phyloP scores from a whole-genome alignment of 2,329 filamentous ascomycete genomes.

The Apiospora arundinis region DNA sequence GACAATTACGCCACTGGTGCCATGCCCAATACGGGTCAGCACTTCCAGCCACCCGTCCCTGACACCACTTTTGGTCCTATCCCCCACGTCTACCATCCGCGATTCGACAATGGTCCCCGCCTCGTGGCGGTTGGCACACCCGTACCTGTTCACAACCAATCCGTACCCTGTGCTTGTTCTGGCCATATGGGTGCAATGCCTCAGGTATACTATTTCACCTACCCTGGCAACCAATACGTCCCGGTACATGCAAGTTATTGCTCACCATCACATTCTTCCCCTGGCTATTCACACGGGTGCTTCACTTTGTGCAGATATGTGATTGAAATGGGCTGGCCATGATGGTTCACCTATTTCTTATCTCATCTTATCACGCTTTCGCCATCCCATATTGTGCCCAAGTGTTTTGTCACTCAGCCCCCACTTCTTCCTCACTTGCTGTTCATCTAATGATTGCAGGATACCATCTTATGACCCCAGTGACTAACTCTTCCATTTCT shows the following conservation, averaged over 20 bases:
- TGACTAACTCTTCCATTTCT: neutral
- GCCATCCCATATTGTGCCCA: neutral
- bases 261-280: neutral
- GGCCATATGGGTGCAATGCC: slow-evolving; percentile 21
- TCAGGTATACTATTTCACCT: neutral
- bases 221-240: neutral
- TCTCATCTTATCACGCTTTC: neutral
- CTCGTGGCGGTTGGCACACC: slow-evolving; percentile 15
- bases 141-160: neutral
- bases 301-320: neutral
- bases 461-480: neutral
- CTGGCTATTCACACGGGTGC: neutral
- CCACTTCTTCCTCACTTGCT: neutral
- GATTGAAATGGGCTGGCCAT: neutral
- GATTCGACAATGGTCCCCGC: slow-evolving; percentile 48
- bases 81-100: slow-evolving; percentile 61
- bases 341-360: neutral
- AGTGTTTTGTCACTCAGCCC: neutral
- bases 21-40: slow-evolving; percentile 51
- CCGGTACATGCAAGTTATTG: slow-evolving; percentile 46
- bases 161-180: slow-evolving; percentile 6
- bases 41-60: slow-evolving; percentile 65
- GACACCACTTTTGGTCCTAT: slow-evolving; percentile 63
- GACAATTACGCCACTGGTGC: slow-evolving; percentile 46
- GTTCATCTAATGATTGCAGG: neutral